Base-by-base conservation (phyloP, 2,329 filamentous ascomycete genomes). In the Aspergillus intermedius region DNA sequence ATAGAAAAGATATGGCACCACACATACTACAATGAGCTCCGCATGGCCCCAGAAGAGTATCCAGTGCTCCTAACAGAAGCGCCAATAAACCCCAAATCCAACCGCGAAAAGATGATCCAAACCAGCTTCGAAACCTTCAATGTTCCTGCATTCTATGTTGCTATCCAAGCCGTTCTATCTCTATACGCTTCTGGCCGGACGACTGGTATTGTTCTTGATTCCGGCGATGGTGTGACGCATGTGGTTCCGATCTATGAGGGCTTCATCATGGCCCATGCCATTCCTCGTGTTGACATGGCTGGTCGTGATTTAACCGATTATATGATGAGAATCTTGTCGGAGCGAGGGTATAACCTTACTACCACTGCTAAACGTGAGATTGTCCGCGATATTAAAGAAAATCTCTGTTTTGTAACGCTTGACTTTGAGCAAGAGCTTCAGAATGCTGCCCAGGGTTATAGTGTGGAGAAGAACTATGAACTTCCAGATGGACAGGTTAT, bases 1-100 rank as follows among this genome's bases (percentile, higher is more conserved):
- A 97, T 97, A 93, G 93, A 97, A 83, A 97, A 97, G 87, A 97
- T 97, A 69, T 98, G 93, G 93, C 93, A 98, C 78, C 93, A 98
- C 88, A 97, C 93, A 73, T 98, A 97, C 84, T 98, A 97, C 88
- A 97, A 98, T 81, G 93, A 98, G 83, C 84, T 98, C 72, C 91
- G 93, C 91, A 93, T 98, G 61, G 93, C 93, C 67, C 93, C 93
- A 67, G 93, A 98, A 83, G 93, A 98, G 87, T 93, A 98, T 85
- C 93, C 93, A 68, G 91, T 97, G 73, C 85, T 98, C 72, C 84
- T 98, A 76, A 98, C 93, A 66, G 93, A 98, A 82, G 93, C 93
- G 67, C 93, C 93, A 65, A 97, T 98, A 86, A 98, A 98, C 86
- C 93, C 93, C 76, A 97, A 97, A 84, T 95, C 88, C 81, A 98